These are phyloP conservation scores for Globisporangium middletonii DNA, from an alignment of 352 stramenopile genomes.

Conservation along the genomic window DNA sequence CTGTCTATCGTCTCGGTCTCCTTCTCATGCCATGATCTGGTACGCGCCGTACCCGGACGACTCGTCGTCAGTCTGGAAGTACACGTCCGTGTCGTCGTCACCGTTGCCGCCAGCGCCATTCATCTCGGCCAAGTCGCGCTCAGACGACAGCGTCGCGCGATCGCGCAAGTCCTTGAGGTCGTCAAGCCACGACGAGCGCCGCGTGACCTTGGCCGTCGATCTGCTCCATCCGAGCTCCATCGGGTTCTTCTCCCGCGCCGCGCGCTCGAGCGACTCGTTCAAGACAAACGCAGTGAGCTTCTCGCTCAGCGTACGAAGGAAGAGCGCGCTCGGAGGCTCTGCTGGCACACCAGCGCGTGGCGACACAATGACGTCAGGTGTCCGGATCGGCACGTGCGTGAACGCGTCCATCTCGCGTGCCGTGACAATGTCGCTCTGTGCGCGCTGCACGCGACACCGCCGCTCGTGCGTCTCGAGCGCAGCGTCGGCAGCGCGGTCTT, in stretches of 20 bases:
- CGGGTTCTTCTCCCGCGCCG: slow-evolving; percentile 10
- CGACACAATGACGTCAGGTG: slow-evolving; percentile 9
- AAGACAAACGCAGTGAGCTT: slow-evolving; percentile 21
- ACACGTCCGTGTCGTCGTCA: slow-evolving; percentile 12
- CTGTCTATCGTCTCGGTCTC: too few species aligned
- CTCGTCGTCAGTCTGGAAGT: slow-evolving; percentile 22
- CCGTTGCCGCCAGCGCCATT: not conserved
- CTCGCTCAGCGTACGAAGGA: slow-evolving; percentile 16
- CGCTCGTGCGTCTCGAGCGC: not conserved
- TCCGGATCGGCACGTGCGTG: not conserved
- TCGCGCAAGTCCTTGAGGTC: slow-evolving; percentile 4
- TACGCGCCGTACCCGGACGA: slow-evolving; percentile 15
- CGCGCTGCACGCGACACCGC: not conserved
- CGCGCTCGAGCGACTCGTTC: slow-evolving; percentile 15
- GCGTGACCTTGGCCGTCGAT: not conserved
- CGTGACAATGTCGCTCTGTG: not conserved
- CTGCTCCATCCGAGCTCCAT: slow-evolving; percentile 22
- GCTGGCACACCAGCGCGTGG: slow-evolving; percentile 7
- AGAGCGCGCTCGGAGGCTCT: slow-evolving; percentile 1
- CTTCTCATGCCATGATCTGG: slow-evolving; percentile 15
- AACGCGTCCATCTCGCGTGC: not conserved
- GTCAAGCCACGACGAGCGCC: slow-evolving; percentile 8
- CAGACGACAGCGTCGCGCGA: not conserved
- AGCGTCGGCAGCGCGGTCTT: slow-evolving; percentile 1
- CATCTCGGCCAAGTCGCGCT: not conserved